Evolutionary conservation across 768 basidiomycete genomes (phyloP).

Genomic region (Lactarius deliciosus): DNA sequence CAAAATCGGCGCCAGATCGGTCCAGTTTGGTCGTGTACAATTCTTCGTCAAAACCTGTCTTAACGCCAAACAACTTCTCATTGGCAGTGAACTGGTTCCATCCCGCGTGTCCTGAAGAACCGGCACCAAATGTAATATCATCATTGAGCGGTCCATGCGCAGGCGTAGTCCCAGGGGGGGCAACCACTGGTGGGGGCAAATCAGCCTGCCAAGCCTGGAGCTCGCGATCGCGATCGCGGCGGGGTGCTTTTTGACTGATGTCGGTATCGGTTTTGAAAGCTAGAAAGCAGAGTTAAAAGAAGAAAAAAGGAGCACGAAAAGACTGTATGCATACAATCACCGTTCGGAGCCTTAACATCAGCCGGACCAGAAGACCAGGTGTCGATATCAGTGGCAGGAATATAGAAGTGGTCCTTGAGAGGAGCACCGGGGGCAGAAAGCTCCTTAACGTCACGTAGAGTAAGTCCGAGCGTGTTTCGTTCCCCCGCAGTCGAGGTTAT

Average conservation of each 20-base stretch:
- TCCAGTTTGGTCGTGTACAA: constrained; percentile 94
- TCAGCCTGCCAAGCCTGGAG: constrained; percentile 75
- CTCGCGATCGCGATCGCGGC: constrained; percentile 78
- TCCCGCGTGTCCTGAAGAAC: constrained; percentile 41
- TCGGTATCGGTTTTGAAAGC: constrained; percentile 84
- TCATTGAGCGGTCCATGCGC: constrained; percentile 45
- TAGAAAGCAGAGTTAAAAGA: constrained; percentile 18
- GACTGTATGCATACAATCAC: constrained; percentile 58
- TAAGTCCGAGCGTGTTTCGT: constrained; percentile 69
- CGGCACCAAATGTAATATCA: constrained; percentile 68
- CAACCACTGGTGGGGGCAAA: constrained; percentile 35
- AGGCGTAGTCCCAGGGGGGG: constrained; percentile 33
- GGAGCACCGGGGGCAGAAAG: constrained; percentile 63
- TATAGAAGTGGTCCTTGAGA: constrained; percentile 67
- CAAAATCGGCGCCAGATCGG: constrained; percentile 78
- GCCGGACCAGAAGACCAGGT: constrained; percentile 72
- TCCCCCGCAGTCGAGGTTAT: constrained; percentile 59
- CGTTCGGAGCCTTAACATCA: constrained; percentile 64
- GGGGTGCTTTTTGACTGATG: constrained; percentile 55
- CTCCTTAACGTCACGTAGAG: constrained; percentile 77
- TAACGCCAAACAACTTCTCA: constrained; percentile 90
- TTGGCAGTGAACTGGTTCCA: constrained; percentile 97
- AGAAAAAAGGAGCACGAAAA: constrained; percentile 6
- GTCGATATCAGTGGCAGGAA: constrained; percentile 72
- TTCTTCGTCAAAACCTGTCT: constrained; percentile 89